phyloP scores from a whole-genome alignment of 192 early-diverging fungal genomes.

The Diversispora eburnea region DNA sequence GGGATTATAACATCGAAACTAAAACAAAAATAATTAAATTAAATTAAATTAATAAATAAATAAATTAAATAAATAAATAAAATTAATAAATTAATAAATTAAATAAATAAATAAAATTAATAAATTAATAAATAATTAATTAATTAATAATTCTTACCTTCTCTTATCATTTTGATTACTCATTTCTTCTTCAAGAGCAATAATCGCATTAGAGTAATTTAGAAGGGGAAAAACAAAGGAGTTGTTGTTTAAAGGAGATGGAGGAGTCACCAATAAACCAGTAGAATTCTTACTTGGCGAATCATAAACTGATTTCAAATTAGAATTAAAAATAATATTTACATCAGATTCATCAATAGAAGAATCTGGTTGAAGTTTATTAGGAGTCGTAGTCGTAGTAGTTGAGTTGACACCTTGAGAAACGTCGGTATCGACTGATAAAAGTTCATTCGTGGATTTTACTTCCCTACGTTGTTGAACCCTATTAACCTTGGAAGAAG shows the following conservation, averaged over 20 bases:
- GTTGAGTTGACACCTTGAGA: not conserved
- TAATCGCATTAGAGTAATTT: constrained; percentile 17
- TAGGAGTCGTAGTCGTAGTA: no score
- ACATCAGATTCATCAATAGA: constrained; percentile 26
- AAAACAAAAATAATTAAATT: not conserved
- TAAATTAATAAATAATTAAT: no score
- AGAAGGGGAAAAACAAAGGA: constrained; percentile 9
- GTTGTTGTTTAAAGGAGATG: not conserved
- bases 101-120: no score
- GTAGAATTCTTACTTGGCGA: not conserved
- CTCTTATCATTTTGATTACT: not conserved
- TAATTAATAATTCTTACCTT: no score
- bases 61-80: no score
- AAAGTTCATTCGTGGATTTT: constrained; percentile 26
- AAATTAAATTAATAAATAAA: no score
- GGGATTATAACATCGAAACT: not conserved
- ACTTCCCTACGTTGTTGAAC: constrained; percentile 49
- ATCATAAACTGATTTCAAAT: not conserved
- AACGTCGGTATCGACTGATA: no score
- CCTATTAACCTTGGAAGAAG: constrained; percentile 41
- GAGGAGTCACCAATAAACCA: not conserved
- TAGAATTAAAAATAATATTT: constrained; percentile 20
- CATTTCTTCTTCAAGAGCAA: constrained; percentile 18
- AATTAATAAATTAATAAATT: not conserved
- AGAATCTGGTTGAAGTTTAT: not conserved